Conservation (phyloP, 2,329 filamentous ascomycete genomes). For the Aureobasidium sp. region DNA sequence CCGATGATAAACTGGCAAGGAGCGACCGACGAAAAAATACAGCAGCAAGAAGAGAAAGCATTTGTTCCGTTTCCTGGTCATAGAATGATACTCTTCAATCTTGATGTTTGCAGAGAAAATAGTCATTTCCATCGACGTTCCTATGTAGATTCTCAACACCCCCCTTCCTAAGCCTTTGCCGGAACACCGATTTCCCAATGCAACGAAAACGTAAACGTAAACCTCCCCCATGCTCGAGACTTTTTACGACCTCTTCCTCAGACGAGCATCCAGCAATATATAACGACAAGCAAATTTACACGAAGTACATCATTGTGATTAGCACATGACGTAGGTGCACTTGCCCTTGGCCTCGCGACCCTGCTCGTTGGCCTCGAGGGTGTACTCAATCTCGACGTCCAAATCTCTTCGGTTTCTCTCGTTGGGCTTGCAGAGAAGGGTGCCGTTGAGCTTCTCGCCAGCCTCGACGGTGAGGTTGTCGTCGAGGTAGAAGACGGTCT, state of each 20-base stretch:
- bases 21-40: neutral
- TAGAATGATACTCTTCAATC: too few relatives aligned
- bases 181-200: slow-evolving; percentile 1
- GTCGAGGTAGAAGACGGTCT: slow-evolving; percentile 95
- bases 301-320: slow-evolving; percentile 12
- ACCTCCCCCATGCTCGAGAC: neutral
- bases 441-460: slow-evolving; percentile 68
- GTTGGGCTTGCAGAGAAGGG: slow-evolving; percentile 77
- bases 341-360: slow-evolving; percentile 59
- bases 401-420: slow-evolving; percentile 90
- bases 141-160: neutral
- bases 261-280: neutral
- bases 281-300: neutral
- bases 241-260: neutral
- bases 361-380: slow-evolving; percentile 65
- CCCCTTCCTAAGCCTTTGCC: neutral
- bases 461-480: slow-evolving; percentile 88
- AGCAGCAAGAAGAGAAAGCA: too few relatives aligned
- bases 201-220: neutral
- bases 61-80: too few relatives aligned
- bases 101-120: neutral
- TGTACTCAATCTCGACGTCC: slow-evolving; percentile 81
- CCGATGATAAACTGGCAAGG: neutral
- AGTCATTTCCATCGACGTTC: neutral
- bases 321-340: slow-evolving; percentile 68